Percentiles rank a stretch among this genome's conserved stretches.
These are phyloP conservation scores for Nepenthes gracilis DNA, from an alignment of 148 eudicot genomes.

Conservation along the genomic window DNA sequence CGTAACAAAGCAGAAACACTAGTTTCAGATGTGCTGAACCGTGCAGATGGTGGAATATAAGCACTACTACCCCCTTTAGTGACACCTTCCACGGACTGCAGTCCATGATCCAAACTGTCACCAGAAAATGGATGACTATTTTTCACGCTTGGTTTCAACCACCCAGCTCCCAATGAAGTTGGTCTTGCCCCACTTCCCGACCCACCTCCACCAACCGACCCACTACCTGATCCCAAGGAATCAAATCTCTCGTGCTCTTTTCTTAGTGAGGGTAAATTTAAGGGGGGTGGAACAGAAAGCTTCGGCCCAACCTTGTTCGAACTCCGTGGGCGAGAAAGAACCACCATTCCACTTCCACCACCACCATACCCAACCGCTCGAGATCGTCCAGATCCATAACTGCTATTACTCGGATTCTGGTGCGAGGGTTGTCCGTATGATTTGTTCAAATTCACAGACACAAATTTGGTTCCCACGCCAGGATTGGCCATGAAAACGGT, in stretches of 20 bases:
- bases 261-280: constrained; percentile 92
- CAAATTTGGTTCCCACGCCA: constrained; percentile 56
- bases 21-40: constrained; percentile 19
- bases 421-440: constrained; percentile 64
- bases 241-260: constrained; percentile 90
- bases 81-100: constrained; percentile 20
- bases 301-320: constrained; percentile 61
- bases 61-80: constrained; percentile 18
- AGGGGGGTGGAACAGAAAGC: constrained; percentile 98
- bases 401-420: constrained; percentile 19
- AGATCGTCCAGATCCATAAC: constrained; percentile 46
- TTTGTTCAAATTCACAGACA: constrained; percentile 81
- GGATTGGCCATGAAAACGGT: constrained; percentile 69
- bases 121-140: constrained; percentile 16
- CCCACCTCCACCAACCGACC: constrained; percentile 30
- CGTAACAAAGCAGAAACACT: constrained; percentile 16
- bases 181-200: constrained; percentile 64
- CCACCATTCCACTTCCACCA: constrained; percentile 63
- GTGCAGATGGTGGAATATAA: constrained; percentile 65
- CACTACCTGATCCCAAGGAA: constrained; percentile 53
- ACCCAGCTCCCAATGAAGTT: constrained; percentile 55
- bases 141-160: constrained; percentile 62
- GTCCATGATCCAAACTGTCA: constrained; percentile 20
- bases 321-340: constrained; percentile 57
- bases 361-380: constrained; percentile 24